These are phyloP conservation scores for Jatropha multifida DNA, from an alignment of 441 rosid genomes.

Conservation along the genomic window DNA sequence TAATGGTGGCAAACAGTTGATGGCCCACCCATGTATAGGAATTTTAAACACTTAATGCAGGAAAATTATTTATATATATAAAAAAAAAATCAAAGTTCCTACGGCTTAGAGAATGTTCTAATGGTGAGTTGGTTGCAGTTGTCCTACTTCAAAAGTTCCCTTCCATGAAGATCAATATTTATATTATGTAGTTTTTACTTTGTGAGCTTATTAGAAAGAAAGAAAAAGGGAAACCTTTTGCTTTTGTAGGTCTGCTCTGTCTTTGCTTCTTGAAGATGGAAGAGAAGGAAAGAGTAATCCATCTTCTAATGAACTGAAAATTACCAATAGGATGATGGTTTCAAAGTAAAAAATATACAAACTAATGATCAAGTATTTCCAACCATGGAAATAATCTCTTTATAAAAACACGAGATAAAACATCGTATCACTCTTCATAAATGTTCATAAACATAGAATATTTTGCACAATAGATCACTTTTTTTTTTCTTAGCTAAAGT, in stretches of 20 bases:
- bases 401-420: too few species aligned
- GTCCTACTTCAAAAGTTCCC: slow-evolving; percentile 24
- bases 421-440: too few species aligned
- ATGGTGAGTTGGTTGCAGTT: slow-evolving; percentile 33
- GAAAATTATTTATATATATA: neutral
- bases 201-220: slow-evolving; percentile 18
- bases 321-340: slow-evolving; percentile 16
- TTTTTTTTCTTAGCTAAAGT: neutral
- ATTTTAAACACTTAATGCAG: slow-evolving; percentile 15
- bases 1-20: slow-evolving; percentile 26
- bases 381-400: neutral
- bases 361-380: slow-evolving; percentile 5
- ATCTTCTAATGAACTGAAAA: slow-evolving; percentile 19
- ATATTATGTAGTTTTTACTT: neutral
- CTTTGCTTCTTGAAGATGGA: slow-evolving; percentile 20
- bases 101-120: slow-evolving; percentile 21
- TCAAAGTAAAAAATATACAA: slow-evolving; percentile 28
- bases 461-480: too few species aligned
- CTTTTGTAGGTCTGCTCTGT: slow-evolving; percentile 17
- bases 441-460: too few species aligned
- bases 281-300: slow-evolving; percentile 25
- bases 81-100: neutral
- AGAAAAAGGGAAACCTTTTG: slow-evolving; percentile 22
- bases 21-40: slow-evolving; percentile 34
- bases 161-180: slow-evolving; percentile 16